Evolutionary conservation across 495 filamentous ascomycete species (phyloP).

Genomic region (Daldinia childiae): DNA sequence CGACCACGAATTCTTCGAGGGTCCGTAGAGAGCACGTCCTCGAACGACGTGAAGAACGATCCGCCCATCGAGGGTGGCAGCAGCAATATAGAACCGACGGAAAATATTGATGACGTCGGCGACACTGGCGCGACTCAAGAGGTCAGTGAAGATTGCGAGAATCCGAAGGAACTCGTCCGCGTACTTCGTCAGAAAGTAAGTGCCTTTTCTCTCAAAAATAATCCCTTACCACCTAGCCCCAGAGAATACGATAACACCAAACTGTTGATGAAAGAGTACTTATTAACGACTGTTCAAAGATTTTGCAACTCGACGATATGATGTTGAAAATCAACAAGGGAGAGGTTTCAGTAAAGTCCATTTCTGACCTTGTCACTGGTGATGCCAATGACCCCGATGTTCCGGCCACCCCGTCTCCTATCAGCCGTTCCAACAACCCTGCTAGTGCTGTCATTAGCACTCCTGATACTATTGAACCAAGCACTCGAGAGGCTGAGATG

Average conservation of each 20-base stretch:
- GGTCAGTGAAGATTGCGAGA: background rate
- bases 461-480: background rate
- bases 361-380: background rate
- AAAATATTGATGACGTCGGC: background rate
- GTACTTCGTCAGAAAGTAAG: background rate
- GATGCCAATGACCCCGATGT: background rate
- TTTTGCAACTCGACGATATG: background rate
- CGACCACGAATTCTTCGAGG: background rate
- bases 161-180: background rate
- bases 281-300: conserved; percentile 5
- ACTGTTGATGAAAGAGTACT: background rate
- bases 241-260: background rate
- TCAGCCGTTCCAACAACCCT: background rate
- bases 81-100: too few relatives aligned
- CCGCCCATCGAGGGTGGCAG: background rate
- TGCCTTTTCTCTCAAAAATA: background rate
- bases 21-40: background rate
- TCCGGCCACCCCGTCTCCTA: background rate
- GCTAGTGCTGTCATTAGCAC: background rate
- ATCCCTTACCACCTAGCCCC: background rate
- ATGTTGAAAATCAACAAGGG: background rate
- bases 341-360: background rate
- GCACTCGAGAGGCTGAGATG: background rate
- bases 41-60: background rate
- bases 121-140: background rate